Evolutionary conservation across 345 rosid species (phyloP), one percentile per base, ranked within the genome.

Genomic region (Eucalyptus urophylla): DNA sequence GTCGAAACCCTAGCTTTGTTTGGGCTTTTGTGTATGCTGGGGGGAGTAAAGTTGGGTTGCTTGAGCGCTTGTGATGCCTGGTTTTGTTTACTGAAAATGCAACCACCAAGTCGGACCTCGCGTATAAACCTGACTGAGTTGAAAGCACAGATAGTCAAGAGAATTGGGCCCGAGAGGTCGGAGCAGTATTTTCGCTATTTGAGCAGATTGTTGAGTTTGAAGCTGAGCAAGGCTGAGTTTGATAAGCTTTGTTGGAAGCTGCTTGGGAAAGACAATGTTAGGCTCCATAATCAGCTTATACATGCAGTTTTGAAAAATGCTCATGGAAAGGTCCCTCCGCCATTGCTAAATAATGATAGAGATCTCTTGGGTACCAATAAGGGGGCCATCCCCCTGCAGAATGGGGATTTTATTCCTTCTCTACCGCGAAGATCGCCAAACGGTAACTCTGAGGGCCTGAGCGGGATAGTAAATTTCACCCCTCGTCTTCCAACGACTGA

Each of bases 241-340:
- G 91, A 93, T 83, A 92, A 88, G 90, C 89, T 93, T n/a, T 94
- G 91, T 88, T 58, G 90, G 87, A 90, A 91, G 89, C 81, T 88
- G 53, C 90, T 94, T 31, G 95, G 94, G 54, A 92, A 90, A 87
- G 94, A 92, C 86, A 94, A 92, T 88, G 67, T 94, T 50, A 83
- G 33, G 54, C 91, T 92, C 56, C 95, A 94, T 88, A 93, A 94
- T 90, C 92, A 94, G 65, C 89, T 94, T 67, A 91, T 94, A 49
- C 86, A 89, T 33, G 90, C 92, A 12, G 91, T 94, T 87, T 89
- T 93, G 92, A 92, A 88, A 86, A 94, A 94, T 90, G 92, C 95
- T 86, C 91, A 47, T 53, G 94, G 90, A 33, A 92, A 91, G 65
- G 67, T 51, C 45, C 90, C 91, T 17, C 93, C 94, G 21, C 89